phyloP scores from a whole-genome alignment of 2,329 filamentous ascomycete genomes.

The Neofusicoccum sp. region DNA sequence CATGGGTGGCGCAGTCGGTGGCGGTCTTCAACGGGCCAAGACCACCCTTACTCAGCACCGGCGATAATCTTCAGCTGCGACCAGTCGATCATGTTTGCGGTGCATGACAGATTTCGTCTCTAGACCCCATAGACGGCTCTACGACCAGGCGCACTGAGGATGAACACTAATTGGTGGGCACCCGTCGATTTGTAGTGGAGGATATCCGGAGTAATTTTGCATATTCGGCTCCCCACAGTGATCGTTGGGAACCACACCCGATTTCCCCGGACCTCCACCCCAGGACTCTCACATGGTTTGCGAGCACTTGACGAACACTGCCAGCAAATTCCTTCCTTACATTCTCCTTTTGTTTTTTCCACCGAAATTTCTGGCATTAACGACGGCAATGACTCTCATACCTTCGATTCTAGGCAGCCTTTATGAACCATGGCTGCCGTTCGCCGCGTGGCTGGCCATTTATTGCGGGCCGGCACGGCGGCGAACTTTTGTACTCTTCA shows the following conservation, averaged over 20 bases:
- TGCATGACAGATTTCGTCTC: slow-evolving; percentile 17
- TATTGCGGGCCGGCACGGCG: neutral
- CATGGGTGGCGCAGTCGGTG: slow-evolving; percentile 40
- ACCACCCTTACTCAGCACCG: slow-evolving; percentile 18
- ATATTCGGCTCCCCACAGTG: slow-evolving; percentile 7
- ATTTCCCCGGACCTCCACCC: slow-evolving; percentile 4
- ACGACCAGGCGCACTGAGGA: slow-evolving; percentile 11
- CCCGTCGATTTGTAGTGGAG: neutral
- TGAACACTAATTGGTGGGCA: slow-evolving; percentile 16
- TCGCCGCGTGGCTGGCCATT: neutral
- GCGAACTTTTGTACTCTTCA: slow-evolving; percentile 16
- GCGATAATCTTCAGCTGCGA: slow-evolving; percentile 4
- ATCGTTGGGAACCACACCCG: slow-evolving; percentile 6
- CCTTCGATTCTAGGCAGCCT: slow-evolving; percentile 9
- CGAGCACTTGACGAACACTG: slow-evolving; percentile 7
- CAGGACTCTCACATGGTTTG: slow-evolving; percentile 11
- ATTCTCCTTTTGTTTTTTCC: neutral
- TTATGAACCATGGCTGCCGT: slow-evolving; percentile 13
- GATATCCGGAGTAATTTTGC: neutral
- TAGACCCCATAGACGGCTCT: slow-evolving; percentile 19
- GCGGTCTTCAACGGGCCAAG: slow-evolving; percentile 21
- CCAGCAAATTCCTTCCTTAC: slow-evolving; percentile 6
- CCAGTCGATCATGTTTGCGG: slow-evolving; percentile 1
- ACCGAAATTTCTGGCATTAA: slow-evolving; percentile 13
- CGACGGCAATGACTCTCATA: slow-evolving; percentile 18